Evolutionary conservation across 164 flowering plant genomes (phyloP), one percentile per base, ranked within the genome.

Genomic region (Malania oleifera): DNA sequence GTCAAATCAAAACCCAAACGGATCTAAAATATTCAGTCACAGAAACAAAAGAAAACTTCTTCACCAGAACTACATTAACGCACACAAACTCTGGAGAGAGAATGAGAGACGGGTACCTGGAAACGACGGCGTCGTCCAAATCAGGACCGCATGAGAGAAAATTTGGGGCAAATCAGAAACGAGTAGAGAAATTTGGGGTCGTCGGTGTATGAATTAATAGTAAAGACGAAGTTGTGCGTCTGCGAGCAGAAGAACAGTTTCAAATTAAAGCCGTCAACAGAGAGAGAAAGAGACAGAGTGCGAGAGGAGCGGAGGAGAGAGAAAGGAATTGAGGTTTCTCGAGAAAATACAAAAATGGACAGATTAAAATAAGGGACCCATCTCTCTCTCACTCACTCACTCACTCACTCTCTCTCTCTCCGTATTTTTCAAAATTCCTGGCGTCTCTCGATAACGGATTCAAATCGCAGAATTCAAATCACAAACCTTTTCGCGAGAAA

Each of bases 241-340:
- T 13, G 8, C 44, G 52, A 11, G 22, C 14, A 23, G 50, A 46
- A 12, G 3, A 17, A 48, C 20, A 31, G 57, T 53, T 77, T 73
- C 77, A 73, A 77, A 73, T 73, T 77, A 73, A 77, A 77, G 77
- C 68, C 76, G 62, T 26, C 52, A 29, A 55, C 50, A 54, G 60
- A 62, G 54, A 57, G 57, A 57, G 58, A 56, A 26, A 46, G 26
- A 8, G 50, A 40, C 57, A 50, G 51, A 57, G 54, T 18, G 59
- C 35, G 47, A 22, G 65, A 20, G 61, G 66, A 48, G 68, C 48
- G 67, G 18, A 19, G 37, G 34, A 20, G 20, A 13, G 64, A 22
- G 38, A 46, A 40, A 28, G 64, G 49, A 61, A 66, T 70, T 57
- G 57, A 61, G 26, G 26, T 60, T 60, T 68, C 67, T 67, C 72